phyloP scores from a whole-genome alignment of 129 eudicot genomes.

The Pseudognaphalium luteoalbum region DNA sequence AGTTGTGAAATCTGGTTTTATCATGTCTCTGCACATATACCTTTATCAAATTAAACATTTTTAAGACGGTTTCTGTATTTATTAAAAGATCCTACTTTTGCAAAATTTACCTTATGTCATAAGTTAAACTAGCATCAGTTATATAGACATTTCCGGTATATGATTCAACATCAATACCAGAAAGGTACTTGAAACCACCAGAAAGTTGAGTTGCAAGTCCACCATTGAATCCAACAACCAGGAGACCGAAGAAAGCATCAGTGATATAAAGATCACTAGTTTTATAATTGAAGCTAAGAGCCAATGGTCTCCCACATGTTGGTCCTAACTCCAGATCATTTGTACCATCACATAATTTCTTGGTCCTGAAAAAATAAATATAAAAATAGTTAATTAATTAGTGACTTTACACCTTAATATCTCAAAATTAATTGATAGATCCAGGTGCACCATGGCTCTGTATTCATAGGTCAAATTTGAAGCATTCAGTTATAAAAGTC shows the following conservation, averaged over 20 bases:
- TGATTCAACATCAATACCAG: conserved; percentile 33
- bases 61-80: no score
- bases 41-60: no score
- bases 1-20: conserved; percentile 20
- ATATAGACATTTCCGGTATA: conserved; percentile 29
- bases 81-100: no score
- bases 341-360: conserved; percentile 40
- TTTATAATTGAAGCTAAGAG: conserved; percentile 40
- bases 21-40: conserved; percentile 20
- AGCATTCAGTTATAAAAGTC: no score
- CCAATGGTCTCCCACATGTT: conserved; percentile 42
- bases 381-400: background rate
- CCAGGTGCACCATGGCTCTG: background rate
- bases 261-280: conserved; percentile 35
- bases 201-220: conserved; percentile 37
- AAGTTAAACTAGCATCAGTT: conserved; percentile 32
- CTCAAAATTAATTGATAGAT: background rate
- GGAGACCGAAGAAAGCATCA: conserved; percentile 35
- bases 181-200: conserved; percentile 22
- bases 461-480: no score
- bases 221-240: conserved; percentile 37
- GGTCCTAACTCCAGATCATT: conserved; percentile 32
- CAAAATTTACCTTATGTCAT: conserved; percentile 16
- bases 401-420: background rate
- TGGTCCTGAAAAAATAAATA: conserved; percentile 30